Percentiles rank a stretch among this genome's conserved stretches.
Conservation (phyloP, 2,329 filamentous ascomycete species). For the Ascochyta koolunga region DNA sequence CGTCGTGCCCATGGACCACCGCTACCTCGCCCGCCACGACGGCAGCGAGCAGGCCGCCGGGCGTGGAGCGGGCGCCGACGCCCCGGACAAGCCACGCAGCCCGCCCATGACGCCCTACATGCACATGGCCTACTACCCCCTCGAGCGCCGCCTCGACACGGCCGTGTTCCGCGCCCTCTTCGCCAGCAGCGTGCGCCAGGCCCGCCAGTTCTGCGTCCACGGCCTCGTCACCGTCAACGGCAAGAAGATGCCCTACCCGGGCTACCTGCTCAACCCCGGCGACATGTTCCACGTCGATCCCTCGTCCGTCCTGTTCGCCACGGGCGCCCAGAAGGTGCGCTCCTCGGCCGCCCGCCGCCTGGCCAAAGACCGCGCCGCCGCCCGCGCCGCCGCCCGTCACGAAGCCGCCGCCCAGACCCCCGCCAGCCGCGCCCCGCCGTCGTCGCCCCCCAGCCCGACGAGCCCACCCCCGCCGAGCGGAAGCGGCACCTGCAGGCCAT, state of each 20-base stretch:
- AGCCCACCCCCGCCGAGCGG: slow-evolving; percentile 38
- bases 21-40: slow-evolving; percentile 79
- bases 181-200: slow-evolving; percentile 90
- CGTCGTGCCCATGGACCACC: slow-evolving; percentile 83
- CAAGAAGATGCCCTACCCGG: slow-evolving; percentile 92
- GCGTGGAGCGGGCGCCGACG: slow-evolving; percentile 71
- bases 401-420: slow-evolving; percentile 26
- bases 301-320: slow-evolving; percentile 86
- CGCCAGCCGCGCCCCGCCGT: slow-evolving; percentile 13
- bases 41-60: slow-evolving; percentile 84
- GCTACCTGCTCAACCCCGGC: slow-evolving; percentile 93
- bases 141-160: slow-evolving; percentile 91
- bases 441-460: slow-evolving; percentile 21
- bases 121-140: slow-evolving; percentile 92
- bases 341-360: slow-evolving; percentile 37
- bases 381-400: slow-evolving; percentile 35
- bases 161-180: slow-evolving; percentile 93
- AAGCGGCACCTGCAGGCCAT: slow-evolving; percentile 45
- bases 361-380: slow-evolving; percentile 39
- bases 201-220: slow-evolving; percentile 91
- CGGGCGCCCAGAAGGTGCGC: slow-evolving; percentile 70
- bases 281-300: slow-evolving; percentile 97
- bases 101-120: slow-evolving; percentile 78
- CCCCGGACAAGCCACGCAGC: slow-evolving; percentile 19
- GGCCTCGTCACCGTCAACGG: slow-evolving; percentile 95